Percentiles rank a stretch among this genome's conserved stretches.
Conservation (phyloP, 2,329 filamentous ascomycete species). For the Camptophora hylomeconis region DNA sequence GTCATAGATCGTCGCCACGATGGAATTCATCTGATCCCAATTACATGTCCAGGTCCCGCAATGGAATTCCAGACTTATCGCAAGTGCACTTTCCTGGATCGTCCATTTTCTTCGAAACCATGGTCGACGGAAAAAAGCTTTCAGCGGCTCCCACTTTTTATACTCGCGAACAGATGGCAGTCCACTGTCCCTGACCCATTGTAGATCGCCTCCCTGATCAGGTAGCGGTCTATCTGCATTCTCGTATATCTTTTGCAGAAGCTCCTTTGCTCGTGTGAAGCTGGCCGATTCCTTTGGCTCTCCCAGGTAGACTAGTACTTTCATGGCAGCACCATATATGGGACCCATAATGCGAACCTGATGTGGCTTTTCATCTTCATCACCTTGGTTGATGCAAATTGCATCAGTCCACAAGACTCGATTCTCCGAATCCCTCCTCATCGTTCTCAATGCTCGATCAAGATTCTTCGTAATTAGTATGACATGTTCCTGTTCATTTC, state of each 20-base stretch:
- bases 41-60: not conserved
- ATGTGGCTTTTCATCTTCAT: conserved; percentile 4
- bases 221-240: not conserved
- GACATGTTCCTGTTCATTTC: not conserved
- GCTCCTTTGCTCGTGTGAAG: not conserved
- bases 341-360: conserved; percentile 4
- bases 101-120: conserved; percentile 2
- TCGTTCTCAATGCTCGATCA: not conserved
- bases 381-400: conserved; percentile 7
- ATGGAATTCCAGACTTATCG: not conserved
- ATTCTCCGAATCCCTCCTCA: not conserved
- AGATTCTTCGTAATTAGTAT: not conserved
- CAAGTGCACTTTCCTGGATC: not conserved
- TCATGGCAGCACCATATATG: conserved; percentile 3
- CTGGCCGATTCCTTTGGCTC: not conserved
- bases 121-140: not conserved
- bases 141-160: not conserved
- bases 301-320: conserved; percentile 2
- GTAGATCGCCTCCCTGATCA: not conserved
- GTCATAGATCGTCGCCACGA: not conserved
- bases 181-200: not conserved
- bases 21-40: not conserved
- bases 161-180: not conserved
- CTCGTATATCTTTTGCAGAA: not conserved
- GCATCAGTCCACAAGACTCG: conserved; percentile 6